Conservation (phyloP, 2,329 filamentous ascomycete species). For the Bipolaris cookei region DNA sequence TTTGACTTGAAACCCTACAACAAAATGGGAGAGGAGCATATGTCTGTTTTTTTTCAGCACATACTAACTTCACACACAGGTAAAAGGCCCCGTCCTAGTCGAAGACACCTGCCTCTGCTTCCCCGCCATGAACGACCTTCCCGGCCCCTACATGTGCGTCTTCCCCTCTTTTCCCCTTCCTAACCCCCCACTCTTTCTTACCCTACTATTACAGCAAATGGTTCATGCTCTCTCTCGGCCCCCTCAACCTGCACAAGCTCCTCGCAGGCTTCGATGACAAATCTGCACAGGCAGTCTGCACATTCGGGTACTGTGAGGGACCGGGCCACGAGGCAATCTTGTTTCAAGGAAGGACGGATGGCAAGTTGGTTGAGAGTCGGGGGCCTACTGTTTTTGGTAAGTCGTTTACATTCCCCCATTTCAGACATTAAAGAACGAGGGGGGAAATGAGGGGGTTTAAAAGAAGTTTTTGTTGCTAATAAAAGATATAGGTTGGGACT, state of each 20-base stretch:
- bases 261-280: slow-evolving; percentile 90
- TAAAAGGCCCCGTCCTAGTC: slow-evolving; percentile 86
- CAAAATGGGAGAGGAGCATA: not conserved
- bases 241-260: slow-evolving; percentile 85
- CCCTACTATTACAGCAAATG: slow-evolving; percentile 72
- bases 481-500: slow-evolving; percentile 81
- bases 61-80: slow-evolving; percentile 53
- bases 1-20: not conserved
- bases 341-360: slow-evolving; percentile 88
- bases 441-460: no score
- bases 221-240: slow-evolving; percentile 85
- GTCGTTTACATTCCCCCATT: slow-evolving; percentile 35
- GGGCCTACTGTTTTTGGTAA: slow-evolving; percentile 83
- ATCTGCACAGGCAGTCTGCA: slow-evolving; percentile 90
- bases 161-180: not conserved
- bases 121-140: slow-evolving; percentile 85
- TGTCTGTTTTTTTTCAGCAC: not conserved
- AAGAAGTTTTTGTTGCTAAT: slow-evolving; percentile 69
- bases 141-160: slow-evolving; percentile 91
- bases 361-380: slow-evolving; percentile 83
- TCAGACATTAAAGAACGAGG: no score
- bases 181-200: not conserved
- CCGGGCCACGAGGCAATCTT: slow-evolving; percentile 83
- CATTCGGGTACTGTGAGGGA: slow-evolving; percentile 88
- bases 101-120: slow-evolving; percentile 97